phyloP scores from a whole-genome alignment of 192 early-diverging fungal species.

The Coemansia sp. region DNA sequence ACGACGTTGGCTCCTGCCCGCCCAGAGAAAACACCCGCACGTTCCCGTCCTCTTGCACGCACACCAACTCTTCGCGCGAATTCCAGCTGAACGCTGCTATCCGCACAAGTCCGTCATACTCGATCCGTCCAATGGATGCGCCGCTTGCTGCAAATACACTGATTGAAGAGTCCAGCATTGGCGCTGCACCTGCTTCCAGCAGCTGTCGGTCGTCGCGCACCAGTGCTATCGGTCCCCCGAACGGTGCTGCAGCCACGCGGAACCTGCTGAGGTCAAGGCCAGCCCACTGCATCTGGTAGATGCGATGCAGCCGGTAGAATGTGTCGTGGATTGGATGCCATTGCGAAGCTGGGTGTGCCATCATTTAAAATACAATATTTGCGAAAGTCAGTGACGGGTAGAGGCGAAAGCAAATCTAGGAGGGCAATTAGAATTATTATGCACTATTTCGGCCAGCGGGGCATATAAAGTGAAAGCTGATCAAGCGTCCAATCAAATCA shows the following conservation, averaged over 20 bases:
- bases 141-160: constrained; percentile 87
- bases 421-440: not conserved
- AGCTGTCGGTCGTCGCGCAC: constrained; percentile 90
- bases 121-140: constrained; percentile 78
- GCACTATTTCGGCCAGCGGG: too few relatives aligned
- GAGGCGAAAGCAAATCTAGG: not conserved
- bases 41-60: constrained; percentile 81
- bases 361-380: constrained; percentile 4
- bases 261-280: constrained; percentile 82
- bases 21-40: constrained; percentile 80
- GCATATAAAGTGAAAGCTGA: too few relatives aligned
- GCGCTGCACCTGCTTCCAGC: constrained; percentile 69
- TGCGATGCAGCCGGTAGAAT: constrained; percentile 66
- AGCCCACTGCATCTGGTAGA: constrained; percentile 88
- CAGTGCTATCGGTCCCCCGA: constrained; percentile 93
- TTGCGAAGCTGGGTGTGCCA: constrained; percentile 29
- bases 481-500: too few relatives aligned
- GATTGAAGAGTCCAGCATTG: constrained; percentile 73
- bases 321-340: constrained; percentile 52
- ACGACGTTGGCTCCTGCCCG: constrained; percentile 61
- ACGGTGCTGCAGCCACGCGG: constrained; percentile 79
- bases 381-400: too few relatives aligned
- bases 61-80: constrained; percentile 78
- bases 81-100: constrained; percentile 96
- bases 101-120: constrained; percentile 80